Percentiles rank a stretch among this genome's conserved stretches.
Evolutionary conservation across 768 basidiomycete species (phyloP).

Genomic region (Lanmaoa pseudosensibilis): DNA sequence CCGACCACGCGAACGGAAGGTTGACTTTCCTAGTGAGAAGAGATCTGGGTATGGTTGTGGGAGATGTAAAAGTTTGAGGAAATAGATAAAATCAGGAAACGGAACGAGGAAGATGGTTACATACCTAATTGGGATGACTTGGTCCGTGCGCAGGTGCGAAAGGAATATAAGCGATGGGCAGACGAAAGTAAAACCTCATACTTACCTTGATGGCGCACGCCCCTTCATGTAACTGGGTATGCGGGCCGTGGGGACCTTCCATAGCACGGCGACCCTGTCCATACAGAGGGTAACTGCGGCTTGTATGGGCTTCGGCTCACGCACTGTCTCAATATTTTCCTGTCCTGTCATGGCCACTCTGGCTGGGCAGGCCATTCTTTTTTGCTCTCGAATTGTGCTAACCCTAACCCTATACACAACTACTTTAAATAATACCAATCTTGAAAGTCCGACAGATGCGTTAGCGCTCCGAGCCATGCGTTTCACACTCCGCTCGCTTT

Average conservation of each 20-base stretch:
- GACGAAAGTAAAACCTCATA: slow-evolving; percentile 34
- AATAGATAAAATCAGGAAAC: no score
- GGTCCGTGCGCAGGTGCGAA: slow-evolving; percentile 25
- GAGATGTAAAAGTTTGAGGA: no score
- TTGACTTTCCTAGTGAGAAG: no score
- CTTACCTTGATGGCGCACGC: slow-evolving; percentile 62
- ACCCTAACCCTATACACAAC: slow-evolving; percentile 32
- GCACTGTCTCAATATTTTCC: slow-evolving; percentile 83
- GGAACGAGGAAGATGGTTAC: background rate
- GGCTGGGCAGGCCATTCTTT: slow-evolving; percentile 47
- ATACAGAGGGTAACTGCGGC: slow-evolving; percentile 42
- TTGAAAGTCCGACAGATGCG: no score
- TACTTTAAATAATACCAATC: no score
- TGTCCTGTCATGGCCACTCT: slow-evolving; percentile 61
- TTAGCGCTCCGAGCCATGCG: no score
- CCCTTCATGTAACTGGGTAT: slow-evolving; percentile 53
- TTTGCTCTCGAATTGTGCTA: slow-evolving; percentile 18
- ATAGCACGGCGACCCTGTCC: slow-evolving; percentile 61
- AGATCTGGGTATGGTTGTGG: no score
- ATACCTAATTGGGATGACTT: slow-evolving; percentile 1
- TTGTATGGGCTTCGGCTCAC: slow-evolving; percentile 67
- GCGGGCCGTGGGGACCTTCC: slow-evolving; percentile 53
- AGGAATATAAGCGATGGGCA: slow-evolving; percentile 12
- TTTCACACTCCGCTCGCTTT: no score
- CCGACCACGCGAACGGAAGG: no score